Base-by-base conservation (phyloP, 2,329 filamentous ascomycete species). In the Teratosphaeria nubilosa region DNA sequence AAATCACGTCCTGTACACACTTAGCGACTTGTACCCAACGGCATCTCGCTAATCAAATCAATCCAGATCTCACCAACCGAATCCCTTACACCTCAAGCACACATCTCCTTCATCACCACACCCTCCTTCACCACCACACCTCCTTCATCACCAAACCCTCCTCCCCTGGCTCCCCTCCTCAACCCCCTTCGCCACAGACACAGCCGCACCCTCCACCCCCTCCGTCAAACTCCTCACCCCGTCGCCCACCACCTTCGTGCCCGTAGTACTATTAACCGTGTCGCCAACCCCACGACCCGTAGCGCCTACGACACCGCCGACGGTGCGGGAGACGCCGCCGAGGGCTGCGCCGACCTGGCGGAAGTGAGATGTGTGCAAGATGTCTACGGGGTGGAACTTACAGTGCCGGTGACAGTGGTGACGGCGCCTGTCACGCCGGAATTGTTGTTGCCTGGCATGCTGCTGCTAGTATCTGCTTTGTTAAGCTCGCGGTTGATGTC, bases 361-460 rank as follows among this genome's bases (percentile, higher is more conserved):
- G 16, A 48, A 10, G n/a, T 48, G 20, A 48, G 41, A 10, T 22
- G 27, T 22, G 16, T 20, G n/a, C 5, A 41, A 48, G 16, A 48
- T 6, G 11, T 9, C 41, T 16, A 22, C 3, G 3, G 16, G 6
- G 41, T 22, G 20, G 11, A 5, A 58, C 61, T 53, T 59, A 82
- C 69, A 1, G 80, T 81, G 0, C 77, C 80, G 5, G 79, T 82
- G 54, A 81, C 78, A 63, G 80, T 80, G 63, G 80, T 81, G 57
- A 80, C 75, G 58, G 79, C 78, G 54, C 77, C 78, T 0, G 78
- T 78, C 55, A 76, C 74, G 62, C 78, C 78, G 51, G 66, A 72
- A 64, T 64, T 73, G 69, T 63, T 60, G 58, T 59, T 60, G 53
- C 37, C 50, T 31, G 60, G 45, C 63, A 64, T 64, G 34, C n/a